These are phyloP conservation scores for Sugiyamaella novakii DNA, from an alignment of 1,139 yeast genomes.

Conservation along the genomic window DNA sequence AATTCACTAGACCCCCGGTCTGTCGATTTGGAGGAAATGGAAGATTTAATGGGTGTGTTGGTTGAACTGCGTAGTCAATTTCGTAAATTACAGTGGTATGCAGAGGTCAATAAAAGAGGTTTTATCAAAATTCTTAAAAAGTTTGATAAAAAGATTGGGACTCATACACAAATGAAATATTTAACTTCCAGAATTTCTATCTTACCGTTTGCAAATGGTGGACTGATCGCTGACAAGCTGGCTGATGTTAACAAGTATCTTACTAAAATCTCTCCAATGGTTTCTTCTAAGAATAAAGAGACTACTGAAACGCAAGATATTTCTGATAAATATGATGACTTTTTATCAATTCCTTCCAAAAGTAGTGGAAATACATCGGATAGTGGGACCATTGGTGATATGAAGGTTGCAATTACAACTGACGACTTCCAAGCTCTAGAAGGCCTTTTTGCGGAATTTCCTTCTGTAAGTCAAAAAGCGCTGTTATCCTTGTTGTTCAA, in stretches of 20 bases:
- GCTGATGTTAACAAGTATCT: slow-evolving; percentile 58
- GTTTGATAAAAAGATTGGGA: slow-evolving; percentile 81
- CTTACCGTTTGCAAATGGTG: slow-evolving; percentile 69
- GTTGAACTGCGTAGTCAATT: slow-evolving; percentile 77
- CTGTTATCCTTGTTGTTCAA: slow-evolving; percentile 62
- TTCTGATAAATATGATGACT: background rate
- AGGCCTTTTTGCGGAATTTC: slow-evolving; percentile 18
- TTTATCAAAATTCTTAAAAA: slow-evolving; percentile 87
- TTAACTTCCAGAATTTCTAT: slow-evolving; percentile 71
- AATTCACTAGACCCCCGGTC: slow-evolving; percentile 28
- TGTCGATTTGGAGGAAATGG: slow-evolving; percentile 66
- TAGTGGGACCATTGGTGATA: slow-evolving; percentile 24
- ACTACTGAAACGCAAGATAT: slow-evolving; percentile 10
- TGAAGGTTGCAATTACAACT: slow-evolving; percentile 29
- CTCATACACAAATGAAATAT: slow-evolving; percentile 66
- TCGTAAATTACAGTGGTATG: slow-evolving; percentile 84
- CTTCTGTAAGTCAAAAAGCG: slow-evolving; percentile 43
- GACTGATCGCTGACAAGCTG: slow-evolving; percentile 58
- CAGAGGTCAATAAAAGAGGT: slow-evolving; percentile 90
- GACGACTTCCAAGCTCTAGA: slow-evolving; percentile 38
- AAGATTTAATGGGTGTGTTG: slow-evolving; percentile 74
- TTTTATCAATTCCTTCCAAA: background rate
- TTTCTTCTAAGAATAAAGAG: slow-evolving; percentile 20
- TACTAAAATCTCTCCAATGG: slow-evolving; percentile 49
- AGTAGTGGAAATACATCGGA: slow-evolving; percentile 21